These are phyloP conservation scores for Aspergillus candidus DNA, from an alignment of 2,329 filamentous ascomycete species.

Conservation along the genomic window DNA sequence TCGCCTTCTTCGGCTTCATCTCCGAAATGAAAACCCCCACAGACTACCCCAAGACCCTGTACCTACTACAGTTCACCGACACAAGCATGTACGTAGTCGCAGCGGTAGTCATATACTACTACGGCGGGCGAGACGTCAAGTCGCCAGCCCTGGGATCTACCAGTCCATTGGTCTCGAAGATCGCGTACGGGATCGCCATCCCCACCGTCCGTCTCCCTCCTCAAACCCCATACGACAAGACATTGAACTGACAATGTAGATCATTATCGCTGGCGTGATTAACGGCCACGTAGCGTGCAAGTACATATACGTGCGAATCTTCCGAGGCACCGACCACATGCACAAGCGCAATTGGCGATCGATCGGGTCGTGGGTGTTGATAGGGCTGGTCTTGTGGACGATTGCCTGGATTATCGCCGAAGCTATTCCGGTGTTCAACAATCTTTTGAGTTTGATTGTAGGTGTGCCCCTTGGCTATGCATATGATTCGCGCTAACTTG, in stretches of 20 bases:
- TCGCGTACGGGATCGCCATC: conserved; percentile 61
- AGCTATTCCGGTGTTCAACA: conserved; percentile 60
- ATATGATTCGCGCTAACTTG: not conserved
- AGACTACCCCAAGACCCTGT: conserved; percentile 56
- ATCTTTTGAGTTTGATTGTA: conserved; percentile 50
- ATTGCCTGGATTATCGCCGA: conserved; percentile 60
- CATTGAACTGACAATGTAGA: conserved; percentile 25
- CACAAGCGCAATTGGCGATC: conserved; percentile 42
- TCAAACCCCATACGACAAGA: not conserved
- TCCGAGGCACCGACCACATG: conserved; percentile 51
- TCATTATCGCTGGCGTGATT: conserved; percentile 62
- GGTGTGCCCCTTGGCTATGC: not conserved
- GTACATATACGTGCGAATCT: conserved; percentile 59
- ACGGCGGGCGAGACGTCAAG: conserved; percentile 52
- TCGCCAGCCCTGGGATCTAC: conserved; percentile 61
- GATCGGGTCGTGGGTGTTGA: conserved; percentile 50
- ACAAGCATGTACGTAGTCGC: conserved; percentile 58
- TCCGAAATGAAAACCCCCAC: conserved; percentile 54
- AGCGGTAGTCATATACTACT: conserved; percentile 60
- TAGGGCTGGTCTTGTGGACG: conserved; percentile 51
- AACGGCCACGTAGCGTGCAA: conserved; percentile 59
- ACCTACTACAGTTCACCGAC: conserved; percentile 51
- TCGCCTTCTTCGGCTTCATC: conserved; percentile 50
- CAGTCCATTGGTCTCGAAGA: conserved; percentile 48
- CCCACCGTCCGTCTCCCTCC: conserved; percentile 31